Evolutionary conservation across 208 protist species (phyloP), one percentile per base, ranked within the genome.

Genomic region (Endotrypanum monterogeii): DNA sequence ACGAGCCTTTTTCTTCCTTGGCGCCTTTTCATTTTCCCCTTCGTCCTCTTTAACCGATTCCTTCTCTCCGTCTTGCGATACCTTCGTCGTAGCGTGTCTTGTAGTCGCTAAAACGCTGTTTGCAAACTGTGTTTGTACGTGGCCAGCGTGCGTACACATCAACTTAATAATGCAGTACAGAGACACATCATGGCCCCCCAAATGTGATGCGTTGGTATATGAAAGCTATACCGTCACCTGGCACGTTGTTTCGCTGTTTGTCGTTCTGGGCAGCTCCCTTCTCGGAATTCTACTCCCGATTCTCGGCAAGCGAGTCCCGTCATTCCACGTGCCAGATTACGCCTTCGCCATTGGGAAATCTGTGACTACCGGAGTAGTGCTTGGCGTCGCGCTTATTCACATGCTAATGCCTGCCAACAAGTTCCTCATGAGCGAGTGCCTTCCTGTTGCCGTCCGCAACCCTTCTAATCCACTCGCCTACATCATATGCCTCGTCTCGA

Each of bases 351-450:
- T 91, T 25, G 83, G 84, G 48, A 93, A 93, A 78, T 79, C 83
- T 35, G 54, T 83, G 4, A 76, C 86, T 1, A 90, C 82, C 37
- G 89, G 89, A 16, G 89, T 94, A 23, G 71, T 94, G 39, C 65
- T 94, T 6, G 60, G 78, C 12, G 86, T 94, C 20, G 73, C 89
- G 4, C 66, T 84, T 11, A 83, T 94, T 54, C 82, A 88, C 83
- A 89, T 94, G 76, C 66, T 89, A 20, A 46, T 65, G 48, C 79
- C 83, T 0, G 74, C 82, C 0, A 73, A 85, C 23, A 66, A 76
- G 66, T 63, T 61, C n/a, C 57, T 89, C 41, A 78, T 68, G 18
- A 79, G 63, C 44, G 74, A 78, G 48, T 80, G 79, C 68, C 14
- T 80, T 12, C 44, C 70, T 3, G 57, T 16, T 25, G 37, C 39